Evolutionary conservation across 805 yeast genomes (phyloP).

Genomic region (Soucietia sequanensis): DNA sequence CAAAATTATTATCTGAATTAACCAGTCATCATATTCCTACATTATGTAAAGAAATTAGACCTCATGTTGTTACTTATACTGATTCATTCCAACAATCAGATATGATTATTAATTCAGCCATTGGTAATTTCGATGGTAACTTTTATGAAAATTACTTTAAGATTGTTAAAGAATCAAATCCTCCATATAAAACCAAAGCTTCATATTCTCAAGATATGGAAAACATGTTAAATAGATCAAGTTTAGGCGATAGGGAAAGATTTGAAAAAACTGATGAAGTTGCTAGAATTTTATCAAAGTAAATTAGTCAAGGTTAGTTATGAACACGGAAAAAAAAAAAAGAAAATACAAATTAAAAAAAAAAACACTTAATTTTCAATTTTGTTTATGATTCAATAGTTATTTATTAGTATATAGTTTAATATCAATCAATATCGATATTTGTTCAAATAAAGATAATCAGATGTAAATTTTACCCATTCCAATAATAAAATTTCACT

Average conservation of each 20-base stretch:
- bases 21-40: conserved; percentile 21
- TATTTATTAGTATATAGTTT: too few relatives aligned
- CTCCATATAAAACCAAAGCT: conserved; percentile 54
- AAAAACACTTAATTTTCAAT: too few relatives aligned
- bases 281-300: conserved; percentile 19
- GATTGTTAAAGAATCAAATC: conserved; percentile 47
- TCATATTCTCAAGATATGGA: conserved; percentile 45
- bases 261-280: conserved; percentile 27
- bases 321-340: too few relatives aligned
- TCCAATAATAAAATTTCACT: too few relatives aligned
- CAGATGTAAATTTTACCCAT: too few relatives aligned
- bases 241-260: conserved; percentile 29
- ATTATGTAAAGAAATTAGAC: conserved; percentile 39
- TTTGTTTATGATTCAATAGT: too few relatives aligned
- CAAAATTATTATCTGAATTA: conserved; percentile 24
- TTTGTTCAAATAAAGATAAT: too few relatives aligned
- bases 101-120: conserved; percentile 73
- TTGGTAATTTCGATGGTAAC: conserved; percentile 78
- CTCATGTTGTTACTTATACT: conserved; percentile 69
- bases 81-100: conserved; percentile 81
- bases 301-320: too few relatives aligned
- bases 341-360: too few relatives aligned
- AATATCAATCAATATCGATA: too few relatives aligned
- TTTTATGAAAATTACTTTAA: conserved; percentile 72
- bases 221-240: conserved; percentile 28